A percentile compares a stretch with the other conserved stretches of the same genome.
phyloP scores from a whole-genome alignment of 192 early-diverging fungal genomes.

The Backusella parvicylindrica region DNA sequence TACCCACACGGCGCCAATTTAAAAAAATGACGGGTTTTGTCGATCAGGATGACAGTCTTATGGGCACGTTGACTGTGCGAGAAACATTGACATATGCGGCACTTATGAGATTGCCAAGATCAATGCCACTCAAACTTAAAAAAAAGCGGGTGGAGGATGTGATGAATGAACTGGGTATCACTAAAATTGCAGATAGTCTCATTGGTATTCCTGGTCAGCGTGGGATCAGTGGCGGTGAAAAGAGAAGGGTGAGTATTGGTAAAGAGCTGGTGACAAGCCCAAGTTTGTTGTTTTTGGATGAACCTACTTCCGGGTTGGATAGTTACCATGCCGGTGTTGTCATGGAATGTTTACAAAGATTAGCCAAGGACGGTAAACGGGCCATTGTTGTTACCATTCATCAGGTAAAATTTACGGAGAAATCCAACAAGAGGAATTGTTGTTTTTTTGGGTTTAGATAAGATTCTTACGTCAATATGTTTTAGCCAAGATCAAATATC shows the following conservation, averaged over 20 bases:
- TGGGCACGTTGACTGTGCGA: conserved; percentile 83
- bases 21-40: conserved; percentile 68
- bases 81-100: conserved; percentile 86
- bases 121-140: conserved; percentile 47
- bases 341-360: conserved; percentile 62
- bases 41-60: conserved; percentile 89
- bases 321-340: conserved; percentile 81
- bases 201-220: conserved; percentile 51
- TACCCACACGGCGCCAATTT: conserved; percentile 44
- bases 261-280: conserved; percentile 78
- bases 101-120: conserved; percentile 61
- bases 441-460: neutral
- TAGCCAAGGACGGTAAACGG: conserved; percentile 62
- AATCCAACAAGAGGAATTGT: too few relatives aligned
- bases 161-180: conserved; percentile 51
- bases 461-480: neutral
- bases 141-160: conserved; percentile 48
- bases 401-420: conserved; percentile 65
- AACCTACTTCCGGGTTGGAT: conserved; percentile 64
- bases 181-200: conserved; percentile 49
- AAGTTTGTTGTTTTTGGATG: conserved; percentile 71
- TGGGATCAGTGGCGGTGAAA: conserved; percentile 80
- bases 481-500: conserved; percentile 46
- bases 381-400: conserved; percentile 80
- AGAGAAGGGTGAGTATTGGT: conserved; percentile 78